Percentiles rank a stretch among this genome's conserved stretches.
phyloP scores from a whole-genome alignment of 768 basidiomycete species.

The Nidularia pulvinata region DNA sequence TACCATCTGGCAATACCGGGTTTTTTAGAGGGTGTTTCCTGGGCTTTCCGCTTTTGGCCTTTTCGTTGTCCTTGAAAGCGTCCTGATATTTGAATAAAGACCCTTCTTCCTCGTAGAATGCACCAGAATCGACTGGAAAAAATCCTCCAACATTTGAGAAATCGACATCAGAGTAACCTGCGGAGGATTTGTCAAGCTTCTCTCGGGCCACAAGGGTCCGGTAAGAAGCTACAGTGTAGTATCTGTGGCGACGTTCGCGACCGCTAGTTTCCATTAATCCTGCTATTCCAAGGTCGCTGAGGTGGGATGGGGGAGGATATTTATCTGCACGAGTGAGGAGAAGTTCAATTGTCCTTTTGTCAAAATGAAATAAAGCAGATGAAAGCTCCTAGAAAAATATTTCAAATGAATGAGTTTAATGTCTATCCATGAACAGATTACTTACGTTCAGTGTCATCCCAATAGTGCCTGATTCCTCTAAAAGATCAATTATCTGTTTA shows the following conservation, averaged over 20 bases:
- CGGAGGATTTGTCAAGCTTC: slow-evolving; percentile 52
- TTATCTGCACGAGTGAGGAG: slow-evolving; percentile 70
- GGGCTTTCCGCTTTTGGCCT: slow-evolving; percentile 20
- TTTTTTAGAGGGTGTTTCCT: slow-evolving; percentile 38
- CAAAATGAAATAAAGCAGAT: slow-evolving; percentile 62
- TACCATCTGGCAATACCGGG: slow-evolving; percentile 47
- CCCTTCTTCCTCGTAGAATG: slow-evolving; percentile 54
- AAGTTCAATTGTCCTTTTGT: slow-evolving; percentile 84
- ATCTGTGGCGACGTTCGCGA: slow-evolving; percentile 85
- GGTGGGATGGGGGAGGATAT: slow-evolving; percentile 64
- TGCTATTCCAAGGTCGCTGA: slow-evolving; percentile 68
- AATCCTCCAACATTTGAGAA: slow-evolving; percentile 56
- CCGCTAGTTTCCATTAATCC: slow-evolving; percentile 81
- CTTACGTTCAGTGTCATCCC: slow-evolving; percentile 77
- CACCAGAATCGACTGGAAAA: slow-evolving; percentile 29
- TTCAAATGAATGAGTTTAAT: background rate
- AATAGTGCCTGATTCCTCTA: slow-evolving; percentile 64
- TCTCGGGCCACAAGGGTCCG: slow-evolving; percentile 61
- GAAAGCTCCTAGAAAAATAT: slow-evolving; percentile 55
- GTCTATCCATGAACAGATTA: background rate
- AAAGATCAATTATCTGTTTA: slow-evolving; percentile 73
- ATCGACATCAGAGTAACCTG: slow-evolving; percentile 44
- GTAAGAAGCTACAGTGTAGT: slow-evolving; percentile 77
- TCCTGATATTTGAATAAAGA: slow-evolving; percentile 49
- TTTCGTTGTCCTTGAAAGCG: slow-evolving; percentile 36